Evolutionary conservation across 371 early-diverging fungal genomes (phyloP).

Genomic region (Mycotypha africana): DNA sequence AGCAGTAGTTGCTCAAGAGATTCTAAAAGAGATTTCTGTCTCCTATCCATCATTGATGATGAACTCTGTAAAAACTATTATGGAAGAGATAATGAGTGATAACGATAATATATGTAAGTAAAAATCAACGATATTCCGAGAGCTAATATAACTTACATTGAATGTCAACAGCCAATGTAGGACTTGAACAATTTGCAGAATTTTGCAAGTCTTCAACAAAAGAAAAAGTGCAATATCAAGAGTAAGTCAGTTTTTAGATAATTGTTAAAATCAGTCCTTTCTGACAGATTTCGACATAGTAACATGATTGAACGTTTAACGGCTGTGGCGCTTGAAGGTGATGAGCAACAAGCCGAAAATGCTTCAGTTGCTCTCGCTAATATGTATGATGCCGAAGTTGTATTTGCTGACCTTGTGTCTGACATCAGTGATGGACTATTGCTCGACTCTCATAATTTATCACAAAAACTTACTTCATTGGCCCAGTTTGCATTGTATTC

Average conservation of each 20-base stretch:
- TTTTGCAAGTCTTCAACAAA: conserved; percentile 50
- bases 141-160: not conserved
- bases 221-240: conserved; percentile 31
- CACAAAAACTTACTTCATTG: conserved; percentile 45
- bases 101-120: conserved; percentile 6
- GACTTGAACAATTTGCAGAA: conserved; percentile 58
- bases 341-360: conserved; percentile 47
- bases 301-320: conserved; percentile 35
- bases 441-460: conserved; percentile 17
- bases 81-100: conserved; percentile 4
- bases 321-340: conserved; percentile 42
- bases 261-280: not conserved
- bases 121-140: not conserved
- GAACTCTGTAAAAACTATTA: conserved; percentile 5
- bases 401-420: conserved; percentile 4
- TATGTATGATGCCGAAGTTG: conserved; percentile 14
- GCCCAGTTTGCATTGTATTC: conserved; percentile 55
- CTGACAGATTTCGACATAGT: conserved; percentile 7
- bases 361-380: conserved; percentile 61
- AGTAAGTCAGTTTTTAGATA: conserved; percentile 9
- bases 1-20: conserved; percentile 16
- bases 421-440: conserved; percentile 23
- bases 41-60: conserved; percentile 18
- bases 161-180: conserved; percentile 44
- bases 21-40: conserved; percentile 19